phyloP scores from a whole-genome alignment of 176 grass and related monocot species.

The Oryza coarctata region DNA sequence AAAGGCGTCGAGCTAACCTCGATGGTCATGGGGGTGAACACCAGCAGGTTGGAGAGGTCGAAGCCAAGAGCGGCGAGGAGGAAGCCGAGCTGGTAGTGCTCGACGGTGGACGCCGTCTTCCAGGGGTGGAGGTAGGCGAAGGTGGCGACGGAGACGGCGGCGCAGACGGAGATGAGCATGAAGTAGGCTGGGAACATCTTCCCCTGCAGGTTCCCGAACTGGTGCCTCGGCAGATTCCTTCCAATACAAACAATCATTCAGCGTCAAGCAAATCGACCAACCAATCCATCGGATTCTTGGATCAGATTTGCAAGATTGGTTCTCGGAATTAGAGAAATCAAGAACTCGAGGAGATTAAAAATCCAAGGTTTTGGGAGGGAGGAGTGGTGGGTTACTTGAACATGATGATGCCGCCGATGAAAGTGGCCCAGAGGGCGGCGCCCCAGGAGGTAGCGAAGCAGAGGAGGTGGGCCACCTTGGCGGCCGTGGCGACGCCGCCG shows the following conservation, averaged over 20 bases:
- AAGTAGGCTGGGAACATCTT: slow-evolving; percentile 99
- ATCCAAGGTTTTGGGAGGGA: neutral
- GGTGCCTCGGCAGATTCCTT: slow-evolving; percentile 93
- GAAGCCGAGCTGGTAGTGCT: slow-evolving; percentile 90
- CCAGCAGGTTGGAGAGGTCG: slow-evolving; percentile 84
- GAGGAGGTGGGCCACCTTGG: slow-evolving; percentile 84
- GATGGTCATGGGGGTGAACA: slow-evolving; percentile 96
- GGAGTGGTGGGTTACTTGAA: slow-evolving; percentile 60
- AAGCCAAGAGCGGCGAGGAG: slow-evolving; percentile 75
- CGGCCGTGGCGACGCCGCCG: slow-evolving; percentile 45
- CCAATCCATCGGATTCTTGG: neutral
- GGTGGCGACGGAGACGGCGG: slow-evolving; percentile 68
- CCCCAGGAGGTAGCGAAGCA: slow-evolving; percentile 90
- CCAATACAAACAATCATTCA: neutral
- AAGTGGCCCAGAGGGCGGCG: slow-evolving; percentile 91
- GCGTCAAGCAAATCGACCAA: neutral
- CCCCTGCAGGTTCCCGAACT: slow-evolving; percentile 88
- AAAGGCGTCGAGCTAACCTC: slow-evolving; percentile 49
- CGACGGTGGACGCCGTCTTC: slow-evolving; percentile 61
- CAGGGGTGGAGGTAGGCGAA: slow-evolving; percentile 95
- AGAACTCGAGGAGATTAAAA: neutral
- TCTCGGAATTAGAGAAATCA: neutral
- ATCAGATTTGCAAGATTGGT: neutral
- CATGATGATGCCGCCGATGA: slow-evolving; percentile 98
- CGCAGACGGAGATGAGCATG: slow-evolving; percentile 62